phyloP scores from a whole-genome alignment of 2,329 filamentous ascomycete genomes.

The Penicillium paneum region DNA sequence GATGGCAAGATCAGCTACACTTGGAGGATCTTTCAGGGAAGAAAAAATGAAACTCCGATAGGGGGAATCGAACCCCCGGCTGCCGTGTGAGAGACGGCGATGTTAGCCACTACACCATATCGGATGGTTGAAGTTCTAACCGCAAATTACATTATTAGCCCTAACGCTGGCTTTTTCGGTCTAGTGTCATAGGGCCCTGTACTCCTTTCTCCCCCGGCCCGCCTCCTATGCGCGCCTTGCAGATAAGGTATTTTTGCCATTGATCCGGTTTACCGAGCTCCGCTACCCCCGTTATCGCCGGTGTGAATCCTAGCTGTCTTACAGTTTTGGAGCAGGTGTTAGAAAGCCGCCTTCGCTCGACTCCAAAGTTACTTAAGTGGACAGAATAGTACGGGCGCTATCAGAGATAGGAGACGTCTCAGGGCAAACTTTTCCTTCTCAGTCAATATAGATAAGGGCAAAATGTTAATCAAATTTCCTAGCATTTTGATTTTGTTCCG shows the following conservation, averaged over 20 bases:
- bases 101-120: constrained; percentile 34
- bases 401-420: no score
- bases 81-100: constrained; percentile 31
- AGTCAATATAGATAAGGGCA: no score
- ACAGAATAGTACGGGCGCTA: no score
- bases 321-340: no score
- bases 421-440: no score
- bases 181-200: not conserved
- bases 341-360: no score
- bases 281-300: no score
- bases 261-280: not conserved
- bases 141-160: not conserved
- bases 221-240: not conserved
- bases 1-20: not conserved
- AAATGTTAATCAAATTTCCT: no score
- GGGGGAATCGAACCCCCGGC: constrained; percentile 32
- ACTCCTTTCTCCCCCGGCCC: not conserved
- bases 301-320: no score
- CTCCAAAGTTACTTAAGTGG: no score
- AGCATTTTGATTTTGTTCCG: no score
- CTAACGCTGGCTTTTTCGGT: not conserved
- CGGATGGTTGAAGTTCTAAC: constrained; percentile 5
- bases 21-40: not conserved
- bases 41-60: constrained; percentile 21
- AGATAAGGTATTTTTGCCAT: not conserved